A percentile compares a stretch with the other conserved stretches of the same genome.
phyloP scores from a whole-genome alignment of 2,329 filamentous ascomycete genomes.

The Verticillium dahliae region DNA sequence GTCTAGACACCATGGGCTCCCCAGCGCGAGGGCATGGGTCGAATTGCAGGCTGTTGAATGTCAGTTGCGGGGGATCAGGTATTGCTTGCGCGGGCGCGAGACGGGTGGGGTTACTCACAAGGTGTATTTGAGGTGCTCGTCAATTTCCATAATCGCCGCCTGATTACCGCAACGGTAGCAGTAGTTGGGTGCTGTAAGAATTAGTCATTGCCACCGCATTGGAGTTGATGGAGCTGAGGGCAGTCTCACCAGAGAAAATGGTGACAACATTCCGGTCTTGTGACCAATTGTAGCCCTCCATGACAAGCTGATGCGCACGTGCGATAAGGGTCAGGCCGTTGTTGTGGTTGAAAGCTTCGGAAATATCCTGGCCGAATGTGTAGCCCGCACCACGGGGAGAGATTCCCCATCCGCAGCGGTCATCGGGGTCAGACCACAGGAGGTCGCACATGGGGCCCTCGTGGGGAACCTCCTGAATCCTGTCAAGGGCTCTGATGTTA shows the following conservation, averaged over 20 bases:
- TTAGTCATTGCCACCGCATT: background rate
- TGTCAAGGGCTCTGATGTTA: constrained; percentile 90
- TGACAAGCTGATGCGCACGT: constrained; percentile 94
- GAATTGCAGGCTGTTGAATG: constrained; percentile 77
- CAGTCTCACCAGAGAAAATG: constrained; percentile 79
- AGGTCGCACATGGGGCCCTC: constrained; percentile 98
- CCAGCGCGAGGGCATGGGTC: constrained; percentile 95
- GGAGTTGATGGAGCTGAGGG: background rate
- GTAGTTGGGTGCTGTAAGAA: constrained; percentile 69
- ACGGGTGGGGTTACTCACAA: constrained; percentile 61
- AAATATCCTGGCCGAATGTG: constrained; percentile 95
- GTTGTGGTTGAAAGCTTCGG: constrained; percentile 98
- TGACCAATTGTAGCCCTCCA: constrained; percentile 99
- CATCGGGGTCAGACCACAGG: constrained; percentile 96
- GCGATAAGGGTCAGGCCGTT: constrained; percentile 95
- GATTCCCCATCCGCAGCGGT: constrained; percentile 93
- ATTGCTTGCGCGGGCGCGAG: background rate
- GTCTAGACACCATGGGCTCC: constrained; percentile 97
- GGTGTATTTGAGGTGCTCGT: constrained; percentile 98
- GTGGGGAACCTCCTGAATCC: constrained; percentile 97
- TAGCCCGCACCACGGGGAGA: constrained; percentile 91
- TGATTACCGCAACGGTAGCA: constrained; percentile 99
- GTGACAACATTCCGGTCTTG: constrained; percentile 97
- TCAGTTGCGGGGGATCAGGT: constrained; percentile 16
- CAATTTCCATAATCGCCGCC: constrained; percentile 99